These are phyloP conservation scores for Eragrostis tef DNA, from an alignment of 202 grass and related monocot species.

Conservation along the genomic window DNA sequence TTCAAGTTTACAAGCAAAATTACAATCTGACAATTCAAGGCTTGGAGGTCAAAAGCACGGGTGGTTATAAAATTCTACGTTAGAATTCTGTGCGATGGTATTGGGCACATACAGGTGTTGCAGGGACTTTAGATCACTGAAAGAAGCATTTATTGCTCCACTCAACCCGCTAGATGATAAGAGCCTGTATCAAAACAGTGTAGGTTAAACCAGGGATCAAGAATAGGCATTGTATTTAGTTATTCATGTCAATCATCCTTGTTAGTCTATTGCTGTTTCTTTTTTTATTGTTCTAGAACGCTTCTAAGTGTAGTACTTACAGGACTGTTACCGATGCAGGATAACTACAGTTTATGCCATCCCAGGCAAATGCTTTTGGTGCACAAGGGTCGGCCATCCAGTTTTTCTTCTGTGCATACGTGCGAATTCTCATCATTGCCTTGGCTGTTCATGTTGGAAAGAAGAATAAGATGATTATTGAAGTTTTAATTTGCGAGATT, in stretches of 20 bases:
- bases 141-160: slow-evolving; percentile 37
- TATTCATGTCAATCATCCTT: background rate
- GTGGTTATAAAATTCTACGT: background rate
- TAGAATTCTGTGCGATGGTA: background rate
- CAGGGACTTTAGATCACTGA: slow-evolving; percentile 49
- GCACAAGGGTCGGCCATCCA: slow-evolving; percentile 66
- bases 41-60: background rate
- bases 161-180: slow-evolving; percentile 49
- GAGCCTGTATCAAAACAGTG: slow-evolving; percentile 6
- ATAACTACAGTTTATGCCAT: slow-evolving; percentile 49
- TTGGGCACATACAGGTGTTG: slow-evolving; percentile 42
- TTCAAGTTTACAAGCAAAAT: too few species aligned
- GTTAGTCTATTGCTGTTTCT: background rate
- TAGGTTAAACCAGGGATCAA: background rate
- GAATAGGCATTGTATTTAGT: background rate
- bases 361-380: slow-evolving; percentile 46
- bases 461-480: background rate
- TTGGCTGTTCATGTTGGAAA: slow-evolving; percentile 25
- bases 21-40: background rate
- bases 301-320: slow-evolving; percentile 36
- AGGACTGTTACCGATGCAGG: slow-evolving; percentile 40
- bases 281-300: background rate
- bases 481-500: background rate
- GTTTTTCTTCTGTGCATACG: slow-evolving; percentile 45
- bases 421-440: slow-evolving; percentile 46